Evolutionary conservation across 345 rosid genomes (phyloP), one percentile per base, ranked within the genome.

Genomic region (Hibiscus tridactylites): DNA sequence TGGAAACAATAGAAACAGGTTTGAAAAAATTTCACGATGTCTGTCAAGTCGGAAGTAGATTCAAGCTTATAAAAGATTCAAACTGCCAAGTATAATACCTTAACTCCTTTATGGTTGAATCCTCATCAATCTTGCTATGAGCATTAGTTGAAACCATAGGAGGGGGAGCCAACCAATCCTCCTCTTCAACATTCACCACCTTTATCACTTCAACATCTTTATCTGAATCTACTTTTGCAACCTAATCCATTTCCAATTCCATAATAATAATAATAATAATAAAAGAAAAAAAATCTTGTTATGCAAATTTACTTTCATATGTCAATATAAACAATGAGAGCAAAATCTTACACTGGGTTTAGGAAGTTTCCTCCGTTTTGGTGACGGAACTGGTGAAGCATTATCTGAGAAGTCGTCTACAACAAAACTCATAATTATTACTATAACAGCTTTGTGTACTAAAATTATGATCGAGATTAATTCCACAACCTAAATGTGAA

Each of bases 131-230:
- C 49, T 59, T 72, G 53, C 79, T 79, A 39, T 13, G 65, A 61
- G 44, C 65, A 15, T 81, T 70, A 3, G 72, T 33, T 21, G 72
- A 46, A 76, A 78, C 79, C 73, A 83, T 80, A 4, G 93, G 91
- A 0, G 91, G 90, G 47, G 91, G 90, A 81, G 83, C 84, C 73
- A 91, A 76, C 93, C 91, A 91, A 75, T 91, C 96, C 5, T 90
- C 96, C 57, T 90, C 88, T 12, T 72, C 71, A 11, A 44, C 19
- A 47, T 78, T 54, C 58, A 65, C 78, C 19, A 81, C 73, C 63
- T 80, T 62, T 37, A 83, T 35, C 42, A 81, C 86, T 70, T 79
- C 68, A 61, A 81, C 71, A 9, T 75, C 83, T 28, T 77, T 82
- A 73, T 73, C 83, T 24, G 73, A 84, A 74, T 78, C 82, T 29